Evolutionary conservation across 139 green algal genomes (phyloP), one percentile per base, ranked within the genome.

Genomic region (Chlorella sp.): DNA sequence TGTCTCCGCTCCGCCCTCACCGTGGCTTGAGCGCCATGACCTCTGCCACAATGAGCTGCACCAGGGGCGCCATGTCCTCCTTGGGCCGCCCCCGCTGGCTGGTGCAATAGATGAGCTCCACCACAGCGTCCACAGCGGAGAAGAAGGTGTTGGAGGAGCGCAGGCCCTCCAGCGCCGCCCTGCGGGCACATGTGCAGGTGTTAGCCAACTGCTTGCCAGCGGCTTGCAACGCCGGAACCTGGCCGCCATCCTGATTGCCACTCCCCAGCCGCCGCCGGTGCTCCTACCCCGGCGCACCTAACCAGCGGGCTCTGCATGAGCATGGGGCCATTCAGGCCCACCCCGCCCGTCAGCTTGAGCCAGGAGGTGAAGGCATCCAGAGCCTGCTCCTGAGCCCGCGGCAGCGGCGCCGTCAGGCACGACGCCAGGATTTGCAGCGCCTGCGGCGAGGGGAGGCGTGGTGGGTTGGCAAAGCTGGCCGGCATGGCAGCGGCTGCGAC

Each of bases 291-390:
- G 25, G n/a, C 75, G 47, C 75, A 82, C 75, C 75, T 80, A 30
- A 94, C 85, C 71, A 98, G 90, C 7, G 85, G 85, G 62, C 82
- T 86, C n/a, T 72, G 23, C 2, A 78, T 84, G 38, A 91, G 62
- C n/a, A 70, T 60, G 21, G 71, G 47, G 0, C 69, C 76, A 41
- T 18, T 69, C 30, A 78, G 36, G 26, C 51, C 72, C 1, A 65
- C 28, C 18, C 85, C 91, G 26, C 88, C 86, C 13, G 80, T 91
- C 39, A 98, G 89, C 62, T 87, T 88, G 38, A 98, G 86, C 96
- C 96, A 98, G 5, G 92, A 84, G 15, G 87, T 88, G 67, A 98
- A 96, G 26, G 94, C 94, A 80, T 96, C 89, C 60, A 98, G 87
- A 32, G 93, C 88, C 68, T 69, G 74, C 74, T 56, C 74, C 62